phyloP scores from a whole-genome alignment of 805 yeast genomes.

The Saturnispora quitensis region DNA sequence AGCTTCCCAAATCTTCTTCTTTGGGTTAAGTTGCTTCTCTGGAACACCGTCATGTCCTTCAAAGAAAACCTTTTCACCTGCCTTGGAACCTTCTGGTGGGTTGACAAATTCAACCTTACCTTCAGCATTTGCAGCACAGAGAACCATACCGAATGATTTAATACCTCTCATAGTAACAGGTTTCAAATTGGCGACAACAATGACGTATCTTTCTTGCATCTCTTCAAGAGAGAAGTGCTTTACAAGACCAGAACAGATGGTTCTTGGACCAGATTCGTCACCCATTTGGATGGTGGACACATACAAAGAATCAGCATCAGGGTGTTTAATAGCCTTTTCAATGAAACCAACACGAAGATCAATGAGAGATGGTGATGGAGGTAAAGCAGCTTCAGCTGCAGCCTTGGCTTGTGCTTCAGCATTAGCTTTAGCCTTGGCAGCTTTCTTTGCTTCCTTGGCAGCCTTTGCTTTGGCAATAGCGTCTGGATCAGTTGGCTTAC shows the following conservation, averaged over 20 bases:
- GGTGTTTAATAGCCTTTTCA: constrained; percentile 93
- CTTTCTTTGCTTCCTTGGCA: constrained; percentile 33
- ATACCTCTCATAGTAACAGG: constrained; percentile 98
- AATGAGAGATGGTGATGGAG: constrained; percentile 74
- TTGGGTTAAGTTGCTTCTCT: constrained; percentile 88
- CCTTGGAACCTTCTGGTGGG: constrained; percentile 86
- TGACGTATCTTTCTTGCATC: constrained; percentile 89
- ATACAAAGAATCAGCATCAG: constrained; percentile 93
- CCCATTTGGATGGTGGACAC: constrained; percentile 96
- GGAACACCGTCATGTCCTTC: constrained; percentile 87
- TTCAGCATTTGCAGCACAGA: constrained; percentile 69
- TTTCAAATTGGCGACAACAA: constrained; percentile 90
- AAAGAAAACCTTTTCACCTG: constrained; percentile 95
- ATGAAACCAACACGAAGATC: constrained; percentile 95
- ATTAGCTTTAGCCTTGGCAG: constrained; percentile 47
- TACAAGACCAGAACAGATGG: constrained; percentile 95
- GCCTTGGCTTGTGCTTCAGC: constrained; percentile 47
- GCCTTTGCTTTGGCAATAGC: constrained; percentile 26
- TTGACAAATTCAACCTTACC: constrained; percentile 85
- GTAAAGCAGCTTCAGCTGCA: constrained; percentile 45
- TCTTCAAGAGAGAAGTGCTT: constrained; percentile 84
- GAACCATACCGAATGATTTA: constrained; percentile 92
- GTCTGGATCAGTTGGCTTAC: constrained; percentile 24
- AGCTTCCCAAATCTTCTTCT: constrained; percentile 97
- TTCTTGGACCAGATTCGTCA: constrained; percentile 94